phyloP scores from a whole-genome alignment of 768 basidiomycete genomes.

The Tulasnella sp. region DNA sequence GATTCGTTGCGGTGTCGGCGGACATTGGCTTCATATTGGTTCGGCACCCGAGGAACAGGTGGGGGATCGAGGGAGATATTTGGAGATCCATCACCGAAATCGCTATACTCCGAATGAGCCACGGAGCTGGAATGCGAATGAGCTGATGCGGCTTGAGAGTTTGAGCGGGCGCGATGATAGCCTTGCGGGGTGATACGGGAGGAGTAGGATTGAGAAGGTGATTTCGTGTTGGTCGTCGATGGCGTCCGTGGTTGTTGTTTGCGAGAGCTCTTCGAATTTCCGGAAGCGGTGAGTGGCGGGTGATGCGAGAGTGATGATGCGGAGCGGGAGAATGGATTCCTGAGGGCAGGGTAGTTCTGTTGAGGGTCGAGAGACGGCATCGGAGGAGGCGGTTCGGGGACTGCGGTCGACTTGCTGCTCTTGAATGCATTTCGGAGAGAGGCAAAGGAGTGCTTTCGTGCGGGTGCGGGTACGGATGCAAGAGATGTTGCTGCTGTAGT shows the following conservation, averaged over 20 bases:
- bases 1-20: conserved; percentile 41
- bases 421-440: conserved; percentile 87
- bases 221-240: background rate
- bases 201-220: conserved; percentile 2
- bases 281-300: background rate
- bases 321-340: conserved; percentile 79
- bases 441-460: conserved; percentile 80
- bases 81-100: conserved; percentile 15
- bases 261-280: background rate
- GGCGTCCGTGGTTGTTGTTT: background rate
- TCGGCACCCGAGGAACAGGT: conserved; percentile 74
- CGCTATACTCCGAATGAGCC: conserved; percentile 13
- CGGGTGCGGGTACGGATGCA: conserved; percentile 50
- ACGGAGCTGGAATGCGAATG: conserved; percentile 75
- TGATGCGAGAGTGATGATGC: conserved; percentile 62
- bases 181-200: background rate
- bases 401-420: conserved; percentile 48
- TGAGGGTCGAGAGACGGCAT: conserved; percentile 58
- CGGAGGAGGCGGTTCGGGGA: conserved; percentile 56
- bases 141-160: conserved; percentile 46
- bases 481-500: conserved; percentile 13
- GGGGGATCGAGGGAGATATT: conserved; percentile 46
- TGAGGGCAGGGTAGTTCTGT: conserved; percentile 59
- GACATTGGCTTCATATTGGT: conserved; percentile 52
- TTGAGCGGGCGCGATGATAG: background rate